These are phyloP conservation scores for Diversispora epigaea DNA, from an alignment of 192 early-diverging fungal species.

Conservation along the genomic window DNA sequence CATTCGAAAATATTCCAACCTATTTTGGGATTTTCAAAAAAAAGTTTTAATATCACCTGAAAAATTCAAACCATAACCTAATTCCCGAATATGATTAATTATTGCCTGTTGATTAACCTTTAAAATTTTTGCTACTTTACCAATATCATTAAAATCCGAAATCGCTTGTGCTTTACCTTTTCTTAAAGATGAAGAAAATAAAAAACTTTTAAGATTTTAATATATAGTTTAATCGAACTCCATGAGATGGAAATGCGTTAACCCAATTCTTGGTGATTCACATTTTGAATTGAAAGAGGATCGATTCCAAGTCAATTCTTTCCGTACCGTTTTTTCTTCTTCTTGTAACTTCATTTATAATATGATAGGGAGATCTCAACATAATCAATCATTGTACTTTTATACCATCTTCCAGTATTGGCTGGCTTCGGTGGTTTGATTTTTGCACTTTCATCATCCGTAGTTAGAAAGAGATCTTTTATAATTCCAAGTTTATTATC, in stretches of 20 bases:
- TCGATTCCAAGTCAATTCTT: no score
- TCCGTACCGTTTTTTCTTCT: neutral
- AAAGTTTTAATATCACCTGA: slow-evolving; percentile 18
- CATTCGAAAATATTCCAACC: slow-evolving; percentile 16
- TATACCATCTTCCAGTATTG: no score
- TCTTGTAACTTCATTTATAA: neutral
- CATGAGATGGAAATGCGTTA: no score
- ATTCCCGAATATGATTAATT: neutral
- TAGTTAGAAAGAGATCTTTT: no score
- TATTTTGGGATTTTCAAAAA: slow-evolving; percentile 15
- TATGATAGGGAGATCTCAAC: neutral
- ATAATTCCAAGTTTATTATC: no score
- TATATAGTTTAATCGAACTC: no score
- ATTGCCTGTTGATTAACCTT: neutral
- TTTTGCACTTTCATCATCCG: no score
- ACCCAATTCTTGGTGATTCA: no score
- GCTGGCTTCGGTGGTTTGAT: neutral
- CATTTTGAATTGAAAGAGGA: no score
- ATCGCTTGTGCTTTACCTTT: slow-evolving; percentile 21
- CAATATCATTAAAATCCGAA: slow-evolving; percentile 4
- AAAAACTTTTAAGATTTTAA: no score
- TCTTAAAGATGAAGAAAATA: slow-evolving; percentile 9
- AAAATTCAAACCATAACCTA: neutral
- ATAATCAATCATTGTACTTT: no score
- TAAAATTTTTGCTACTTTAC: slow-evolving; percentile 16